Evolutionary conservation across 257 asterid genomes (phyloP).

Genomic region (Solanum megistacrolobum): DNA sequence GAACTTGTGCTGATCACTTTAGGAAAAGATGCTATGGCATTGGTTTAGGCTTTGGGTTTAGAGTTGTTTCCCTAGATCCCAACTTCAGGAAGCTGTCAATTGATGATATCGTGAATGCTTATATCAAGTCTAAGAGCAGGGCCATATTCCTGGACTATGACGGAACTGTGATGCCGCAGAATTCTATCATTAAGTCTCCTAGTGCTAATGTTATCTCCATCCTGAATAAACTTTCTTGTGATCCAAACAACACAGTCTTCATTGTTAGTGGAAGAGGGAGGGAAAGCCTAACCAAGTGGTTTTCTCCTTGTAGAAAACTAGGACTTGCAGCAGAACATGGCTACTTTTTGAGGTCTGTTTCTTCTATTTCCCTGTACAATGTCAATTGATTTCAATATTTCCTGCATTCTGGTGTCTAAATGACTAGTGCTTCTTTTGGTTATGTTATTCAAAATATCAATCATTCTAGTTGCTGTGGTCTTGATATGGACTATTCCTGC

Average conservation of each 20-base stretch:
- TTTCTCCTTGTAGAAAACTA: constrained; percentile 56
- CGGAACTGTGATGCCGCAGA: constrained; percentile 78
- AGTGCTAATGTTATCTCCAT: constrained; percentile 50
- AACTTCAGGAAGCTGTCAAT: constrained; percentile 59
- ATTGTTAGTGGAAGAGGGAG: constrained; percentile 84
- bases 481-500: neutral
- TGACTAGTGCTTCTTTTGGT: neutral
- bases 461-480: neutral
- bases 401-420: neutral
- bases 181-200: constrained; percentile 55
- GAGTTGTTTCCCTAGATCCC: constrained; percentile 76
- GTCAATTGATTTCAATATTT: neutral
- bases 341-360: constrained; percentile 55
- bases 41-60: constrained; percentile 77
- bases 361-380: neutral
- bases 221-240: constrained; percentile 54
- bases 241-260: constrained; percentile 42
- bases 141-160: constrained; percentile 82
- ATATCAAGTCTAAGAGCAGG: constrained; percentile 48
- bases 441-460: neutral
- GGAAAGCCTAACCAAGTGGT: constrained; percentile 61
- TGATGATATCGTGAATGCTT: constrained; percentile 61
- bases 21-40: constrained; percentile 71
- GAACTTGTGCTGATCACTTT: constrained; percentile 72
- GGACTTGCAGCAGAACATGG: constrained; percentile 94